Evolutionary conservation across 495 filamentous ascomycete species (phyloP).

Genomic region (Glutinoglossum americanum): DNA sequence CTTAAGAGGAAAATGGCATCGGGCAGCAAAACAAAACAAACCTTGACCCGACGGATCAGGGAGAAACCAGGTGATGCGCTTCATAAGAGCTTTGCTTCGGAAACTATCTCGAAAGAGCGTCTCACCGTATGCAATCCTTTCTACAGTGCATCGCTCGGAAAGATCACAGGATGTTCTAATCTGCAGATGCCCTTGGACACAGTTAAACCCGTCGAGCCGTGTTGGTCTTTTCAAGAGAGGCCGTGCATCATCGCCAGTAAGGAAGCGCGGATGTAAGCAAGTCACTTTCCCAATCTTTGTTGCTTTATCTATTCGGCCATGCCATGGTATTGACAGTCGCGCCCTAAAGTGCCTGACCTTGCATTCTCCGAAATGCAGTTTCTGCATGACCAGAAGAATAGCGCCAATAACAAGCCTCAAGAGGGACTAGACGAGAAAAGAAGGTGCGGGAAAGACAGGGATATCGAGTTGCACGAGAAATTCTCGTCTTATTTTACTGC

Average conservation of each 20-base stretch:
- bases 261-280: neutral
- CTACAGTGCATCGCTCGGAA: neutral
- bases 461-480: neutral
- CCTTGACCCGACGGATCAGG: neutral
- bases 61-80: neutral
- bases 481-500: neutral
- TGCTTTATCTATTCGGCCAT: neutral
- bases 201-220: neutral
- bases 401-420: neutral
- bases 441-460: neutral
- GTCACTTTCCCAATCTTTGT: neutral
- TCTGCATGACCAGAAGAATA: neutral
- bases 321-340: neutral
- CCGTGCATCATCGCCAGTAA: neutral
- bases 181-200: neutral
- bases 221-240: neutral
- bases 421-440: neutral
- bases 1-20: neutral
- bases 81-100: neutral
- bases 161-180: neutral
- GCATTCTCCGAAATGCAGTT: slow-evolving; percentile 1
- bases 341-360: neutral
- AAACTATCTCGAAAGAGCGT: neutral
- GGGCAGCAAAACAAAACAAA: neutral
- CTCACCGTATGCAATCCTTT: neutral